phyloP scores from a whole-genome alignment of 495 filamentous ascomycete species.

The Lichenothelia convexa region DNA sequence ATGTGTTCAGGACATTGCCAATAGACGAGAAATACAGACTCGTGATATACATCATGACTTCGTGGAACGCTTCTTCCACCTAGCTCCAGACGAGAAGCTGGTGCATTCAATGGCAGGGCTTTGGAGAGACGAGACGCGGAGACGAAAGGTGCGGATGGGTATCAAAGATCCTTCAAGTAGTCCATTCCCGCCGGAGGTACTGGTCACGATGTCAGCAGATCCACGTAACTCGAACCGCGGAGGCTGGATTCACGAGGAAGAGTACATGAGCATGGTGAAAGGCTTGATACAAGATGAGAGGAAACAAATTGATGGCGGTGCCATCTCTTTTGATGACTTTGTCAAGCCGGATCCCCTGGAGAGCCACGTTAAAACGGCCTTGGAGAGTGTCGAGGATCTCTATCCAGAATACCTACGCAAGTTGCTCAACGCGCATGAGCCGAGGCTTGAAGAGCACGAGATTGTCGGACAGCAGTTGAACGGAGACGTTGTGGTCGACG shows the following conservation, averaged over 20 bases:
- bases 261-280: conserved; percentile 46
- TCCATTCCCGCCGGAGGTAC: conserved; percentile 58
- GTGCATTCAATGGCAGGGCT: conserved; percentile 88
- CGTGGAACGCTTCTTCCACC: conserved; percentile 47
- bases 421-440: background rate
- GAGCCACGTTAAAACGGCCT: conserved; percentile 45
- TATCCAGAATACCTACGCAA: conserved; percentile 43
- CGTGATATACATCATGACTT: conserved; percentile 78
- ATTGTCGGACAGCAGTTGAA: background rate
- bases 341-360: conserved; percentile 33
- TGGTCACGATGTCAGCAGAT: conserved; percentile 75
- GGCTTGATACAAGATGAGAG: conserved; percentile 45
- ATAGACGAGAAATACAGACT: conserved; percentile 51
- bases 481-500: conserved; percentile 25
- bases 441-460: background rate
- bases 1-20: conserved; percentile 73
- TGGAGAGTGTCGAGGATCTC: conserved; percentile 75
- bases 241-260: conserved; percentile 84
- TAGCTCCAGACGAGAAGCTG: conserved; percentile 49
- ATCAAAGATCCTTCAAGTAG: conserved; percentile 41
- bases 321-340: conserved; percentile 45
- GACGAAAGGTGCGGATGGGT: conserved; percentile 53
- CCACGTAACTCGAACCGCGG: conserved; percentile 45
- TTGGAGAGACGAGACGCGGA: conserved; percentile 77
- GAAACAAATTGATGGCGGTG: conserved; percentile 25